These are phyloP conservation scores for Rhazya stricta DNA, from an alignment of 257 asterid genomes.

Conservation along the genomic window DNA sequence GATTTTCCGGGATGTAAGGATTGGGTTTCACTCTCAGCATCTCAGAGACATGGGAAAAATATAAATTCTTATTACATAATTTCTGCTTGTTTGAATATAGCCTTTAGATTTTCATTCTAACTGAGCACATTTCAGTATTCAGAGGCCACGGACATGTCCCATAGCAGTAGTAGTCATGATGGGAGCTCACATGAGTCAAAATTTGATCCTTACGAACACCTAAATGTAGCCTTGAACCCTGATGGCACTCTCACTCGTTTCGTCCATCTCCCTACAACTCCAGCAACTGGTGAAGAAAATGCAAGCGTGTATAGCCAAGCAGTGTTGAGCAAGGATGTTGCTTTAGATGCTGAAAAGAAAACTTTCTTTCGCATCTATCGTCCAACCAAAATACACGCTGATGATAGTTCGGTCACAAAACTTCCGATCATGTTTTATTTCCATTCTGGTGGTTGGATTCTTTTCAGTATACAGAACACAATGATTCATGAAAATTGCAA, in stretches of 20 bases:
- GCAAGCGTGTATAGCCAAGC: constrained; percentile 26
- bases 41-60: background rate
- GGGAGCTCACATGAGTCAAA: constrained; percentile 28
- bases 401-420: constrained; percentile 43
- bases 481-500: constrained; percentile 52
- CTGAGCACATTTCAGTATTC: background rate
- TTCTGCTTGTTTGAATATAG: background rate
- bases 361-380: constrained; percentile 81
- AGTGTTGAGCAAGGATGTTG: constrained; percentile 73
- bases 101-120: background rate
- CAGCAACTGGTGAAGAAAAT: constrained; percentile 50
- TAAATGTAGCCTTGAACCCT: constrained; percentile 39
- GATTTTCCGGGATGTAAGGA: constrained; percentile 4
- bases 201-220: constrained; percentile 77
- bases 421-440: constrained; percentile 66
- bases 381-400: constrained; percentile 50
- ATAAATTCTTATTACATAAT: too few species aligned
- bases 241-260: constrained; percentile 74
- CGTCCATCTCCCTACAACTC: constrained; percentile 49
- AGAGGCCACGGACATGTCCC: background rate
- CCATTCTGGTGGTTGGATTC: constrained; percentile 72
- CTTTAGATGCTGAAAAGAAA: constrained; percentile 44
- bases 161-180: too few species aligned
- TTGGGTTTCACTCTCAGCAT: background rate
- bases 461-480: constrained; percentile 31